A percentile compares a stretch with the other conserved stretches of the same genome.
Evolutionary conservation across 345 rosid species (phyloP).

Genomic region (Lepidium africanum): DNA sequence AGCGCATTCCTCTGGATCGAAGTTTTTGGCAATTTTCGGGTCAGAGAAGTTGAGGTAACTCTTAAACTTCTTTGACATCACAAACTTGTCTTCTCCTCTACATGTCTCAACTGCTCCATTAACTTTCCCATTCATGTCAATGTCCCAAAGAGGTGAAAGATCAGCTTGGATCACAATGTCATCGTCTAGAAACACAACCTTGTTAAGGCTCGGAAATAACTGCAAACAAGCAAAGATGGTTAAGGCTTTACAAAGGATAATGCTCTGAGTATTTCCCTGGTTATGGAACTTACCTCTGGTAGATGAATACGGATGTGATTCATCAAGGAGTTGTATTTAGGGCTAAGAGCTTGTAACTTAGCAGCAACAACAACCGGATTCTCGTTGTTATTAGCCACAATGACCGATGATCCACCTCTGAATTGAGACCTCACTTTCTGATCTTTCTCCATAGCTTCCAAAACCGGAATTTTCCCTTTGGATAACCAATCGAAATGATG

Average conservation of each 20-base stretch:
- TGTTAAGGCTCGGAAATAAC: conserved; percentile 86
- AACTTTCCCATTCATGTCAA: conserved; percentile 82
- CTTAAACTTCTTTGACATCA: conserved; percentile 80
- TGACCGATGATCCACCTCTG: conserved; percentile 92
- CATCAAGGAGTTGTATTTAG: conserved; percentile 89
- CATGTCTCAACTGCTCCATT: conserved; percentile 96
- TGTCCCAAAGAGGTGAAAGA: conserved; percentile 91
- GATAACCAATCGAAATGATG: conserved; percentile 97
- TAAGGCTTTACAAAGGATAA: background rate
- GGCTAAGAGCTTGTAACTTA: conserved; percentile 90
- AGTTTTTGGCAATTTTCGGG: conserved; percentile 52
- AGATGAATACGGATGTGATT: conserved; percentile 91
- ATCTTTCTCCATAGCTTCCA: conserved; percentile 98
- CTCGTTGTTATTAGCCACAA: conserved; percentile 57
- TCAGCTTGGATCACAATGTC: conserved; percentile 90
- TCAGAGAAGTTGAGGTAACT: conserved; percentile 92
- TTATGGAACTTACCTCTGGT: conserved; percentile 57
- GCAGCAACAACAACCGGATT: conserved; percentile 78
- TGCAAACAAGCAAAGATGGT: conserved; percentile 25
- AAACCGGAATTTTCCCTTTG: conserved; percentile 87
- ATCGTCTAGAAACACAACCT: conserved; percentile 88
- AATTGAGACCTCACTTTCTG: conserved; percentile 77
- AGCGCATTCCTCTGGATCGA: conserved; percentile 78
- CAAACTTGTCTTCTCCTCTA: conserved; percentile 67
- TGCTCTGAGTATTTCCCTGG: background rate